Evolutionary conservation across 2,329 filamentous ascomycete genomes (phyloP).

Genomic region (Reticulascus tulasneorum): DNA sequence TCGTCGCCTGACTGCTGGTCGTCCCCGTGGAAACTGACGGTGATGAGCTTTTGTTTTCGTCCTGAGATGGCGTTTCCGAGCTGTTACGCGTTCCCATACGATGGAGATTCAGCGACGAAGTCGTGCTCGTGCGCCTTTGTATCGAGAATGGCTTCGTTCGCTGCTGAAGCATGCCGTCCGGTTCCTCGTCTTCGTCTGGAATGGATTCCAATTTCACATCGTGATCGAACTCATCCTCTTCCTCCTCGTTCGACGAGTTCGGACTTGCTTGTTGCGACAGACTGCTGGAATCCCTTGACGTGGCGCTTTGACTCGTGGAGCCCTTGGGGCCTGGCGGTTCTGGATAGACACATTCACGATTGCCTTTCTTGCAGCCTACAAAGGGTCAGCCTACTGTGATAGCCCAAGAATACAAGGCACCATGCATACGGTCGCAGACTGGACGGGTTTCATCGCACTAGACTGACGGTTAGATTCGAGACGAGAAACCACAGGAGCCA

Average conservation of each 20-base stretch:
- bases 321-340: slow-evolving; percentile 54
- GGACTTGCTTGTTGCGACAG: slow-evolving; percentile 42
- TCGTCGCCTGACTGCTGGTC: slow-evolving; percentile 29
- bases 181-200: slow-evolving; percentile 49
- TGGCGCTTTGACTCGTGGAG: slow-evolving; percentile 23
- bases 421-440: slow-evolving; percentile 71
- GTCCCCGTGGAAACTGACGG: slow-evolving; percentile 47
- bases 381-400: too few relatives aligned
- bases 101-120: slow-evolving; percentile 31
- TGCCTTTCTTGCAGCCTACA: slow-evolving; percentile 84
- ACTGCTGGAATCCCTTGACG: slow-evolving; percentile 33
- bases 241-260: slow-evolving; percentile 51
- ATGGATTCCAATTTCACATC: slow-evolving; percentile 47
- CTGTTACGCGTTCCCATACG: slow-evolving; percentile 35
- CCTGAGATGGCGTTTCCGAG: slow-evolving; percentile 51
- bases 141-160: slow-evolving; percentile 16
- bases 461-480: slow-evolving; percentile 10
- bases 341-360: slow-evolving; percentile 86
- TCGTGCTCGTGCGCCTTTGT: slow-evolving; percentile 32
- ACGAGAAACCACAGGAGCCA: not conserved
- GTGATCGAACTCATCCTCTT: slow-evolving; percentile 39
- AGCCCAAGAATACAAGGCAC: too few relatives aligned
- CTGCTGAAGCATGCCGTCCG: slow-evolving; percentile 12
- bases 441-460: slow-evolving; percentile 90
- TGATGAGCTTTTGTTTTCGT: slow-evolving; percentile 48